Percentiles rank a stretch among this genome's conserved stretches.
These are phyloP conservation scores for Annulohypoxylon moriforme DNA, from an alignment of 495 filamentous ascomycete species.

Conservation along the genomic window DNA sequence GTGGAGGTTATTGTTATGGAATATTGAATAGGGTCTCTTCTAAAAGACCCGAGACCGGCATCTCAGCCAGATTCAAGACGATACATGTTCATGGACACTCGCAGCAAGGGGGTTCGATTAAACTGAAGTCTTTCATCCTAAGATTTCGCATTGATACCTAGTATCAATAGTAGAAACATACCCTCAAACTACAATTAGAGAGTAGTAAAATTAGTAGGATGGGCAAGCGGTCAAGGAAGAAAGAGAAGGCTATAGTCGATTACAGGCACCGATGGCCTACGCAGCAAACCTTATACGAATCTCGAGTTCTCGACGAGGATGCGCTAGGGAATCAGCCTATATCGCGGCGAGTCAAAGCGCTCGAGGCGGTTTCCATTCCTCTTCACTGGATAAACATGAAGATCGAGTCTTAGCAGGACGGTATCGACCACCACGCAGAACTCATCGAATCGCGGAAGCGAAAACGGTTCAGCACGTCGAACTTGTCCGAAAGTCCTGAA, in stretches of 20 bases:
- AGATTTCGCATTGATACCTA: no score
- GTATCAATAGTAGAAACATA: no score
- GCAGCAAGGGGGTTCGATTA: no score
- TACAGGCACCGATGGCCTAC: slow-evolving; percentile 49
- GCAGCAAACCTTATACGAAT: slow-evolving; percentile 45
- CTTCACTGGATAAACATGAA: slow-evolving; percentile 38
- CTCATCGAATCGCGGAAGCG: slow-evolving; percentile 31
- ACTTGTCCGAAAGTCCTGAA: slow-evolving; percentile 4
- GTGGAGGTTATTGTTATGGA: no score
- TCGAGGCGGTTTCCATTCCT: slow-evolving; percentile 31
- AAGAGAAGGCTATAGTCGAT: slow-evolving; percentile 33
- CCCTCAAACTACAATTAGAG: not conserved
- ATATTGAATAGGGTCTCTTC: no score
- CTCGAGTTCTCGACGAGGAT: slow-evolving; percentile 7
- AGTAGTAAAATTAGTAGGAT: not conserved
- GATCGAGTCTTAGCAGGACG: slow-evolving; percentile 41
- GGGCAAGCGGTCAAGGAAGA: slow-evolving; percentile 23
- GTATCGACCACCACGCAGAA: slow-evolving; percentile 32
- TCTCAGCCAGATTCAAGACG: no score
- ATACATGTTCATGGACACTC: no score
- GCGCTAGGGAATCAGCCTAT: slow-evolving; percentile 1
- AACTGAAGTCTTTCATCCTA: not conserved
- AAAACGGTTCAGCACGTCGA: slow-evolving; percentile 17
- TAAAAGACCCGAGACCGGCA: no score
- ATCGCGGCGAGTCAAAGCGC: slow-evolving; percentile 35